Percentiles rank a stretch among this genome's conserved stretches.
Evolutionary conservation across 139 green algal species (phyloP).

Genomic region (Pleodorina starrii): DNA sequence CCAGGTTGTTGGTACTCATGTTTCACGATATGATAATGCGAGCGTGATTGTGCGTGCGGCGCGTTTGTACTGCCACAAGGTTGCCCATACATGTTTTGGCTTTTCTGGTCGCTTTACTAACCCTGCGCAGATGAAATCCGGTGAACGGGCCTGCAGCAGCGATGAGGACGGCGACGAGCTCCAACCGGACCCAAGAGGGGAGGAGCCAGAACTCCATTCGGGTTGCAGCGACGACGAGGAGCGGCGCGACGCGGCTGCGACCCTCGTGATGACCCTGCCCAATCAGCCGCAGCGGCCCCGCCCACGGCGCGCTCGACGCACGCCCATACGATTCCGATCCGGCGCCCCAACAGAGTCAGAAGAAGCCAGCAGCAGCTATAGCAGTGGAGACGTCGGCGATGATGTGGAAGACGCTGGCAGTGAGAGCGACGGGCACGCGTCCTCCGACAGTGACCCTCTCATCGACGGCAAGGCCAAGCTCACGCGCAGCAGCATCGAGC

Average conservation of each 20-base stretch:
- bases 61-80: no score
- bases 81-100: no score
- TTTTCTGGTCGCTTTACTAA: no score
- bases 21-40: no score
- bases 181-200: no score
- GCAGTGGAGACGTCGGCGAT: neutral
- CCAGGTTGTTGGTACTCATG: no score
- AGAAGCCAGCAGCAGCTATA: neutral
- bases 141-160: neutral
- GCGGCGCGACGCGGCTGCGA: neutral
- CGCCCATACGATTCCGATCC: neutral
- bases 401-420: neutral
- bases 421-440: neutral
- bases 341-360: neutral
- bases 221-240: neutral
- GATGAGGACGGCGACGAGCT: neutral
- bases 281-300: neutral
- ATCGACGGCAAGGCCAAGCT: neutral
- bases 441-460: neutral
- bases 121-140: neutral
- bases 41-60: no score
- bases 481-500: neutral
- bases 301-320: neutral
- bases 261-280: neutral
- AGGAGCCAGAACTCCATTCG: no score